Evolutionary conservation across 352 stramenopile species (phyloP).

Genomic region (Pythium chondricola): DNA sequence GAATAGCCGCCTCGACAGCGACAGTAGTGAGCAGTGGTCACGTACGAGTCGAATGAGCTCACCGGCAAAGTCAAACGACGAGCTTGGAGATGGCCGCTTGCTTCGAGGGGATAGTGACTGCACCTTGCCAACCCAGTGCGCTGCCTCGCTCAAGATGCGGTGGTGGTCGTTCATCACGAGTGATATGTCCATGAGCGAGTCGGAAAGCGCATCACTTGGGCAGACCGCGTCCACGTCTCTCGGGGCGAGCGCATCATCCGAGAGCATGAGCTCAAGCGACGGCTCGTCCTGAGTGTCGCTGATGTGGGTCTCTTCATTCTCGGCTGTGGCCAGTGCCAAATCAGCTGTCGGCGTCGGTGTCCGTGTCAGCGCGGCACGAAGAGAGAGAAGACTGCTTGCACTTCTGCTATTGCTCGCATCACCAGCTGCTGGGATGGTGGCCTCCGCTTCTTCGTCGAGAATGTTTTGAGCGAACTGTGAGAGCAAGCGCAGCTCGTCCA

Average conservation of each 20-base stretch:
- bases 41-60: slow-evolving; percentile 49
- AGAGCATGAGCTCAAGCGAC: slow-evolving; percentile 1
- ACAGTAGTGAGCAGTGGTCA: slow-evolving; percentile 49
- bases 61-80: slow-evolving; percentile 24
- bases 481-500: slow-evolving; percentile 52
- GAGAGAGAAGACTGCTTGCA: slow-evolving; percentile 25
- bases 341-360: slow-evolving; percentile 26
- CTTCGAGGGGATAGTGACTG: slow-evolving; percentile 13
- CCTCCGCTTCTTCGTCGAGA: slow-evolving; percentile 39
- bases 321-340: too few species aligned
- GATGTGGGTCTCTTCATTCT: too few species aligned
- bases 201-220: slow-evolving; percentile 24
- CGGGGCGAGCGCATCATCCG: slow-evolving; percentile 9
- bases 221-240: not conserved
- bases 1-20: slow-evolving; percentile 41
- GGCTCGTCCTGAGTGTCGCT: slow-evolving; percentile 5
- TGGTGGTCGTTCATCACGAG: slow-evolving; percentile 76
- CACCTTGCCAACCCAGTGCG: slow-evolving; percentile 38
- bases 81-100: not conserved
- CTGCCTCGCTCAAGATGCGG: slow-evolving; percentile 42
- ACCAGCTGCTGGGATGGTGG: not conserved
- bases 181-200: slow-evolving; percentile 64
- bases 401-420: slow-evolving; percentile 39
- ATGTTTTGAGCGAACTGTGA: slow-evolving; percentile 55
- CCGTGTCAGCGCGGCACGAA: slow-evolving; percentile 22